Base-by-base conservation (phyloP, 257 asterid species). In the Scutellaria baicalensis region DNA sequence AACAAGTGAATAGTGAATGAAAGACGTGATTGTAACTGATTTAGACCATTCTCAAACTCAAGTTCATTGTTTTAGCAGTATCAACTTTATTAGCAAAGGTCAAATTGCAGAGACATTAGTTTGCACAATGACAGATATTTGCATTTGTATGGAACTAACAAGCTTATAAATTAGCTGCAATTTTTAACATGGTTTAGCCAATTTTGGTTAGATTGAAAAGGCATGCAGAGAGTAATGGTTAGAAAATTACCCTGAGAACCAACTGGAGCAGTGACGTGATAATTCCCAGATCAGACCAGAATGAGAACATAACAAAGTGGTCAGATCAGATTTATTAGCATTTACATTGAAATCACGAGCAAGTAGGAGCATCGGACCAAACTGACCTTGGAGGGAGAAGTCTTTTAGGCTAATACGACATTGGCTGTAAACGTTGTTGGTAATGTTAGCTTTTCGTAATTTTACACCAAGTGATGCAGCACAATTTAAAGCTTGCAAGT, bases 371-470 rank as follows among this genome's bases (percentile, higher is more conserved):
- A 6, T 62, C 55, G 68, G 65, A 73, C 17, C 60, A 71, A 49
- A 86, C 84, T 66, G 64, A 91, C 99, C 99, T 91, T 94, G 99
- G 66, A 94, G 93, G 44, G 99, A 94, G 84, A 94, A 94, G 72
- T 94, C 97, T 83, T 92, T 94, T 71, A 94, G 97, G 84, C 88
- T 91, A 60, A 91, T 73, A 72, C 59, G 96, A 69, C 99, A 94
- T 38, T 86, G 90, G 74, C 72, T 80, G 67, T 88, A 91, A 58
- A 91, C 82, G 73, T 94, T 83, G 76, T 78, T 62, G 48, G 92
- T 88, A 60, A 91, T 83, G 77, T 91, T 94, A 36, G 87, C 96
- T 76, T 78, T 88, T 76, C 84, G 84, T 59, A 94, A 64, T 77
- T 83, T 84, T 16, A 79, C 82, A 59, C 99, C 97, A 63, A 94